Conservation (phyloP, 176 grass and related monocot genomes). For the Cenchrus americanus region DNA sequence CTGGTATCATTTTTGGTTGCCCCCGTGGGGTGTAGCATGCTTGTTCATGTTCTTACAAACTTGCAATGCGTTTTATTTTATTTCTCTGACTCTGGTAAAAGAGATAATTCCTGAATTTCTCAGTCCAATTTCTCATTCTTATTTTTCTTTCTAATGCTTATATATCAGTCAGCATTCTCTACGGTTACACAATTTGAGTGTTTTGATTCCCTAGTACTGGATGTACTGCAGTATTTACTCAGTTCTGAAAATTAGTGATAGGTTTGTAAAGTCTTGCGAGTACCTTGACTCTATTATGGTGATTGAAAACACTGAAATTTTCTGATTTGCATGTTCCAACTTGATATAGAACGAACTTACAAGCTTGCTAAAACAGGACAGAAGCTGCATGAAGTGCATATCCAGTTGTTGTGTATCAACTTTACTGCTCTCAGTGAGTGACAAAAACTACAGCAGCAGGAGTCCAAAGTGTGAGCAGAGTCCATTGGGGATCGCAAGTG, state of each 20-base stretch:
- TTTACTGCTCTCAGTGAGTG: background rate
- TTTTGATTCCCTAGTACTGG: background rate
- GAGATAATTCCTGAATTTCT: background rate
- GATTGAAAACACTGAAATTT: background rate
- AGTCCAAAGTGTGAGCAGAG: slow-evolving; percentile 2
- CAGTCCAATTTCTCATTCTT: background rate
- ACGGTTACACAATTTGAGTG: background rate
- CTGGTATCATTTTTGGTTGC: slow-evolving; percentile 27
- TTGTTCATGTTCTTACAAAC: slow-evolving; percentile 23
- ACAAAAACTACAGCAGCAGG: background rate
- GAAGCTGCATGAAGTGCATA: slow-evolving; percentile 21
- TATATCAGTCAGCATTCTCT: background rate
- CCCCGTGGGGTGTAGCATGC: background rate
- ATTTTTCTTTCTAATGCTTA: background rate
- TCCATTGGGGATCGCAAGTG: slow-evolving; percentile 25
- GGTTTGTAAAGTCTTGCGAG: background rate
- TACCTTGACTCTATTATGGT: background rate
- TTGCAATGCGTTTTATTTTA: background rate
- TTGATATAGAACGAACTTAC: background rate
- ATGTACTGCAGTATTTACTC: background rate
- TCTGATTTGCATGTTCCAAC: background rate
- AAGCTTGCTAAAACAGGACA: slow-evolving; percentile 9
- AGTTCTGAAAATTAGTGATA: background rate
- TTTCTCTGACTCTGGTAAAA: background rate
- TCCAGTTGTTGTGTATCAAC: background rate